Base-by-base conservation (phyloP, 1,284 basidiomycete genomes). In the Retiboletus fuscus region DNA sequence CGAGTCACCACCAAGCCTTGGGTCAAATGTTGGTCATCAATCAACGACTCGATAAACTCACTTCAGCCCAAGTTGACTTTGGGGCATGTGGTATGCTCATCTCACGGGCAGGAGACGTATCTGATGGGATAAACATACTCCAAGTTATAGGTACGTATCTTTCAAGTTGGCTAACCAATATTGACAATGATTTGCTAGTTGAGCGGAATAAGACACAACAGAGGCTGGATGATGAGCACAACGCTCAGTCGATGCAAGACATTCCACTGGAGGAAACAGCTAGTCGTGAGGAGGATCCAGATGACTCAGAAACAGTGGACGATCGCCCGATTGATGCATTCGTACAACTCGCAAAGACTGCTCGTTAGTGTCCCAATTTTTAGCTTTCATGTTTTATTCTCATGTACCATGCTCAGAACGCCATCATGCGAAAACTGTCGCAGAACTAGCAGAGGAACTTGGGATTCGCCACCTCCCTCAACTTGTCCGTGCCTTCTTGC, bases 401-500 rank as follows among this genome's bases (percentile, higher is more conserved):
- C 24, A 60, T 39, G 26, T 16, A n/a, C 4, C 13, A 60, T 34
- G 24, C 58, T 46, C 60, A 61, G 73, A 73, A 67, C 44, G 30
- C 15, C 62, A 49, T 8, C 43, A 22, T 1, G 69, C 72, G 18
- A 53, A 66, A 4, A 65, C 15, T 2, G 22, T 73, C 4, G 8
- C 18, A 20, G 46, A 39, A 8, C 66, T 73, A 2, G 67, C 69
- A 12, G 44, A 41, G 0, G 65, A 74, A 39, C 55, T 74, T 5
- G 8, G 10, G 3, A 44, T 74, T 3, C 44, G 67, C 12, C 39
- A 65, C 10, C 61, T 74, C 7, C 49, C 63, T 20, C 43, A 43
- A 1, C 39, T 73, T n/a, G 47, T 72, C 18, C 13, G 28, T 3
- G 13, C 28, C 15, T 83, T 82, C 64, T 74, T 83, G 8, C 76